A percentile compares a stretch with the other conserved stretches of the same genome.
Conservation (phyloP, 176 grass and related monocot genomes). For the Raddia distichophylla region DNA sequence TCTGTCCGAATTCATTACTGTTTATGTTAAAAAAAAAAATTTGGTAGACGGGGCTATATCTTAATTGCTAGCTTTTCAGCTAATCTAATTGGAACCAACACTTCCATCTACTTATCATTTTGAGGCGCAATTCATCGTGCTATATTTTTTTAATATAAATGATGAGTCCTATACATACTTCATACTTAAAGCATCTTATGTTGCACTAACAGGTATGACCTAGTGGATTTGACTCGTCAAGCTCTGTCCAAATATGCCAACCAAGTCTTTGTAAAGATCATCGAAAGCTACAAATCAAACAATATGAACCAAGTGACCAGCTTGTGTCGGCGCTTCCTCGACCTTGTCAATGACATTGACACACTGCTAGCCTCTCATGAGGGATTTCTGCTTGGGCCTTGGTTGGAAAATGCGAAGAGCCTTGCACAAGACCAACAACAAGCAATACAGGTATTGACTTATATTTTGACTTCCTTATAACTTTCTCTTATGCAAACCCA, state of each 20-base stretch:
- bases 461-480: not conserved
- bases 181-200: conserved; percentile 26
- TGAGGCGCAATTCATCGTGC: not conserved
- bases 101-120: not conserved
- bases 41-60: not conserved
- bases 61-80: not conserved
- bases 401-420: conserved; percentile 71
- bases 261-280: conserved; percentile 60
- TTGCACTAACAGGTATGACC: conserved; percentile 62
- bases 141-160: conserved; percentile 7
- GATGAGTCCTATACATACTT: not conserved
- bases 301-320: conserved; percentile 47
- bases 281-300: conserved; percentile 62
- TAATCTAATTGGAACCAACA: not conserved
- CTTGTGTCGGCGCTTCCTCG: conserved; percentile 53
- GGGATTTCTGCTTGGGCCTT: conserved; percentile 84
- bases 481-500: too few relatives aligned
- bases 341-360: conserved; percentile 71
- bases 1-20: not conserved
- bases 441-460: conserved; percentile 55
- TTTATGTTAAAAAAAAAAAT: not conserved
- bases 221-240: conserved; percentile 85
- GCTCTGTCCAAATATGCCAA: conserved; percentile 83
- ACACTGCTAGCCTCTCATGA: conserved; percentile 65
- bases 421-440: conserved; percentile 61